A percentile compares a stretch with the other conserved stretches of the same genome.
phyloP scores from a whole-genome alignment of 1,284 basidiomycete genomes.

The Schizopora paradoxa region DNA sequence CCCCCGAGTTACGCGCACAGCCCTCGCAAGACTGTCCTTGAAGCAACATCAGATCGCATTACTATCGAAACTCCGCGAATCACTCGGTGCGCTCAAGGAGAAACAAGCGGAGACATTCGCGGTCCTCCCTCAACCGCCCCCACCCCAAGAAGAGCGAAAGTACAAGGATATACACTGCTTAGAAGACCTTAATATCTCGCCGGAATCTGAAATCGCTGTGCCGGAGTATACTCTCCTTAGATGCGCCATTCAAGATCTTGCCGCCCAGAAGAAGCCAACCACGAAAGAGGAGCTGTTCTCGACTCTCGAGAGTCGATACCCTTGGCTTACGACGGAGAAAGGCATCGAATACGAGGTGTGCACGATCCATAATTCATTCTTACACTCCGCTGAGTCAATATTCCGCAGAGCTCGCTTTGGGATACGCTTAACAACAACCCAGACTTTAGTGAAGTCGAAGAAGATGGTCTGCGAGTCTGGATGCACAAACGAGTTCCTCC shows the following conservation, averaged over 20 bases:
- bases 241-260: slow-evolving; percentile 50
- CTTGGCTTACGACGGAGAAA: slow-evolving; percentile 49
- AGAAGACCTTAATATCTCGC: slow-evolving; percentile 36
- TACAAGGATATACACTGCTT: slow-evolving; percentile 44
- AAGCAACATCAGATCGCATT: slow-evolving; percentile 53
- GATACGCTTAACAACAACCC: slow-evolving; percentile 49
- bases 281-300: slow-evolving; percentile 56
- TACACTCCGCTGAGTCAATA: slow-evolving; percentile 3
- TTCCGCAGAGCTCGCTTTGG: slow-evolving; percentile 52
- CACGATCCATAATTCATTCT: slow-evolving; percentile 1
- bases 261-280: slow-evolving; percentile 36
- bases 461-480: slow-evolving; percentile 41
- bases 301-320: slow-evolving; percentile 47
- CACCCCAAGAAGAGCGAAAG: slow-evolving; percentile 42
- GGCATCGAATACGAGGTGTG: slow-evolving; percentile 49
- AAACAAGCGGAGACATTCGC: slow-evolving; percentile 48
- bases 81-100: slow-evolving; percentile 46
- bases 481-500: slow-evolving; percentile 40
- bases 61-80: slow-evolving; percentile 46
- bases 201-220: slow-evolving; percentile 32
- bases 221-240: slow-evolving; percentile 53
- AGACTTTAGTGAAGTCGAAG: slow-evolving; percentile 36
- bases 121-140: slow-evolving; percentile 47
- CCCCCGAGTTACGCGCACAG: slow-evolving; percentile 55
- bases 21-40: slow-evolving; percentile 54